Base-by-base conservation (phyloP, 176 grass and related monocot genomes). In the Hsuehochloa calcarea region DNA sequence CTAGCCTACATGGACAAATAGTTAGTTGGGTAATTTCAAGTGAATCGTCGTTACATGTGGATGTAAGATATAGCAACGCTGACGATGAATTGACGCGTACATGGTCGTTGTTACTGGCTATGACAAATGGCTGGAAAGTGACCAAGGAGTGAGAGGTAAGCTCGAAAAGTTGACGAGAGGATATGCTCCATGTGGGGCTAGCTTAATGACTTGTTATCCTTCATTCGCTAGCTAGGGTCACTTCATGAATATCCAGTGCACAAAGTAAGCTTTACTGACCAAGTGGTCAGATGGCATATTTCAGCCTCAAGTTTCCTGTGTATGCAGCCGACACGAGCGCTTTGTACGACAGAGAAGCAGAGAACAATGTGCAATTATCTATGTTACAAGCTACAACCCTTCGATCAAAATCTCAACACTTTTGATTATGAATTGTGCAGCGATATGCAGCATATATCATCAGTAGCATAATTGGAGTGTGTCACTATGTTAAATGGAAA, bases 131-230 rank as follows among this genome's bases (percentile, higher is more conserved):
- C n/a, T 88, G 62, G 61, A 84, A 65, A 47, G 50, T 70, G 52
- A 51, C 35, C 12, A 50, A 34, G 16, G 43, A 85, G 77, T 85
- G 71, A 7, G 23, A 56, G 14, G 16, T 34, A 77, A 55, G 78
- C 3, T 81, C 34, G 29, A 38, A 16, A 15, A 50, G 75, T 74
- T 70, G 65, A 86, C 78, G 5, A 62, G 65, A 50, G 12, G 82
- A 39, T 17, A 16, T 44, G n/a, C 59, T 59, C 75, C 75, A 12
- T 70, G 78, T 86, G 83, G 16, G 77, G 72, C 23, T 82, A 64
- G 51, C 88, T 89, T 89, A 13, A 55, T 10, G n/a, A 15, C 0
- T 7, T 70, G 51, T 25, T 81, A 63, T 89, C 12, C 82, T 62
- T 54, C n/a, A 52, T 52, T 69, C 11, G 1, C 68, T 29, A 31